These are phyloP conservation scores for Rosa chinensis DNA, from an alignment of 306 rosid species.

Conservation along the genomic window DNA sequence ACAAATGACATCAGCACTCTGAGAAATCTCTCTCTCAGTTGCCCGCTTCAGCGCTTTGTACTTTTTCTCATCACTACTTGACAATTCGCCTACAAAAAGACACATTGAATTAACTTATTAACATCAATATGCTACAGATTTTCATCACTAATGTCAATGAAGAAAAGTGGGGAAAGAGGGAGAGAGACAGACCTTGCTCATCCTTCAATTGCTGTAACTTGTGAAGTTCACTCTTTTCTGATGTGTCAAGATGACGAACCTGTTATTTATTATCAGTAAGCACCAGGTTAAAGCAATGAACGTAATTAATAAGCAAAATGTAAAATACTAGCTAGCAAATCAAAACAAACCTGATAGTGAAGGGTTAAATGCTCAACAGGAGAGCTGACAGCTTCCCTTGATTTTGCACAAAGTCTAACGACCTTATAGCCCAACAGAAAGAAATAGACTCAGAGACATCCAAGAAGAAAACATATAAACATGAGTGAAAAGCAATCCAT, in stretches of 20 bases:
- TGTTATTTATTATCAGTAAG: slow-evolving; percentile 30
- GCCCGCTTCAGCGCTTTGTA: slow-evolving; percentile 98
- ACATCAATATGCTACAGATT: neutral
- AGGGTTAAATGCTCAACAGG: slow-evolving; percentile 99
- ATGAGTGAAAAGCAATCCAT: neutral
- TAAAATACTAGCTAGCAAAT: neutral
- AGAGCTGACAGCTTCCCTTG: slow-evolving; percentile 99
- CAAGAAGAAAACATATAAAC: neutral
- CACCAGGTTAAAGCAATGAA: slow-evolving; percentile 11
- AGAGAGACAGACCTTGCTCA: slow-evolving; percentile 71
- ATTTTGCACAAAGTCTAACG: slow-evolving; percentile 96
- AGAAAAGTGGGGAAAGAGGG: neutral
- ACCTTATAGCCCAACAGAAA: slow-evolving; percentile 49
- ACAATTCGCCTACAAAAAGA: slow-evolving; percentile 71
- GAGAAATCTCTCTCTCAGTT: slow-evolving; percentile 99
- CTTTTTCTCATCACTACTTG: slow-evolving; percentile 97
- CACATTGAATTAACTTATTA: neutral
- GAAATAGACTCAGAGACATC: neutral
- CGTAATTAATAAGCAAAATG: neutral
- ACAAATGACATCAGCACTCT: slow-evolving; percentile 99
- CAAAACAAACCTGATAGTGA: slow-evolving; percentile 83
- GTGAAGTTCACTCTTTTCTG: slow-evolving; percentile 97
- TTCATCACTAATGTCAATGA: neutral
- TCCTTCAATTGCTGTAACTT: slow-evolving; percentile 95
- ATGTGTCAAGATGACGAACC: slow-evolving; percentile 99